Percentiles rank a stretch among this genome's conserved stretches.
phyloP scores from a whole-genome alignment of 2,329 filamentous ascomycete species.

The Aspergillus sclerotialis region DNA sequence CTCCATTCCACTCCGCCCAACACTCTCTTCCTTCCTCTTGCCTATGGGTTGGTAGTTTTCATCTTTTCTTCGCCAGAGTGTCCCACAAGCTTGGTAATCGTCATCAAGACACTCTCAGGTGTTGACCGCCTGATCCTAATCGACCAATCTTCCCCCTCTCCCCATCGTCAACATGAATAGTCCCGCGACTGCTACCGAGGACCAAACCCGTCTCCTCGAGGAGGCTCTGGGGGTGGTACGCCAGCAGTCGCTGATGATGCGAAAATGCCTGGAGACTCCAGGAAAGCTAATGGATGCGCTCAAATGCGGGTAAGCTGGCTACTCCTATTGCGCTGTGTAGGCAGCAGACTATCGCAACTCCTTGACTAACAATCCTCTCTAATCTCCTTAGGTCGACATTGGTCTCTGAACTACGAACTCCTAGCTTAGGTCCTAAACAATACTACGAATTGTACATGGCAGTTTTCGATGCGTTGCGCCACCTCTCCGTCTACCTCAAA shows the following conservation, averaged over 20 bases:
- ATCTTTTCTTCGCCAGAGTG: conserved; percentile 5
- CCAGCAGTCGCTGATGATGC: conserved; percentile 95
- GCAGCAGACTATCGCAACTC: conserved; percentile 15
- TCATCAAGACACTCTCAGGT: conserved; percentile 13
- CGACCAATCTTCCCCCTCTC: conserved; percentile 12
- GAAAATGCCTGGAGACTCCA: conserved; percentile 91
- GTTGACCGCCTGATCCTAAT: conserved; percentile 19
- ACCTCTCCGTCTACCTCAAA: conserved; percentile 91
- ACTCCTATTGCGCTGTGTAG: conserved; percentile 12
- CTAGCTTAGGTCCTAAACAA: conserved; percentile 95
- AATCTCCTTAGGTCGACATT: conserved; percentile 70
- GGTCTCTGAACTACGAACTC: conserved; percentile 95
- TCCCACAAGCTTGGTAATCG: conserved; percentile 2
- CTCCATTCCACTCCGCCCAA: conserved; percentile 1
- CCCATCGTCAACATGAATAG: conserved; percentile 37
- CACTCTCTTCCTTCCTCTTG: conserved; percentile 11
- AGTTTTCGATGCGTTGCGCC: conserved; percentile 93
- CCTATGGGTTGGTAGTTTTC: conserved; percentile 21
- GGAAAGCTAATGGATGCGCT: conserved; percentile 99
- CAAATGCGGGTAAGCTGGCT: conserved; percentile 82
- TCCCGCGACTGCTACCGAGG: conserved; percentile 60
- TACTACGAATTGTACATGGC: conserved; percentile 99
- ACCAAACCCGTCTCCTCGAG: conserved; percentile 87
- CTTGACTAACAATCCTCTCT: conserved; percentile 7
- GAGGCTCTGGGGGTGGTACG: conserved; percentile 94